Evolutionary conservation across 1,284 basidiomycete genomes (phyloP).

Genomic region (Apiotrichum mycotoxinovorans): DNA sequence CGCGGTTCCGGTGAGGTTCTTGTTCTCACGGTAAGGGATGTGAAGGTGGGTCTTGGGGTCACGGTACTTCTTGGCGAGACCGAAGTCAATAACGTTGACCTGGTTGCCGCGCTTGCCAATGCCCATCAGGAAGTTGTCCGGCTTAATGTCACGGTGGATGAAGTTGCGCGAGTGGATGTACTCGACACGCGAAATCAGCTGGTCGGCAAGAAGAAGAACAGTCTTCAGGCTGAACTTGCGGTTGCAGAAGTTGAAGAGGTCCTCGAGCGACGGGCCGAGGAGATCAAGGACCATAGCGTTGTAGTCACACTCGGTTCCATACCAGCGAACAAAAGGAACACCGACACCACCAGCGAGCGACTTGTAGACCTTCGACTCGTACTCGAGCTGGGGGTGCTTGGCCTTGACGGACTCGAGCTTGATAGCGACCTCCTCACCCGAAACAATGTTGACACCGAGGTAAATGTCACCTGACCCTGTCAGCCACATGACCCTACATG

Average conservation of each 20-base stretch:
- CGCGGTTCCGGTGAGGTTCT: constrained; percentile 98
- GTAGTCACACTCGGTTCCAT: constrained; percentile 98
- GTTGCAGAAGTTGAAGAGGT: constrained; percentile 99
- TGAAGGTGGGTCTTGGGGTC: constrained; percentile 99
- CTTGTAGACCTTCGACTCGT: constrained; percentile 96
- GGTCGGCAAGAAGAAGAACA: constrained; percentile 92
- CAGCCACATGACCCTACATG: neutral
- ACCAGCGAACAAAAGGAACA: constrained; percentile 97
- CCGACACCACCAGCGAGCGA: constrained; percentile 96
- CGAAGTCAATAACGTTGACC: constrained; percentile 99
- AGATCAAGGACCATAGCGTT: constrained; percentile 99
- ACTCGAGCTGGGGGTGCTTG: constrained; percentile 99
- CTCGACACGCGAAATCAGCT: constrained; percentile 96
- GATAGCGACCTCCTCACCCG: constrained; percentile 99
- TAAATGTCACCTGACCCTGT: constrained; percentile 82
- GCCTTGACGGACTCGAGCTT: constrained; percentile 99
- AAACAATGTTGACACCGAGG: constrained; percentile 99
- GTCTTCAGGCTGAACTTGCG: constrained; percentile 98
- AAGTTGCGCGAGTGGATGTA: constrained; percentile 99
- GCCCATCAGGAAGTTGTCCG: constrained; percentile 98
- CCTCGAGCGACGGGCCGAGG: constrained; percentile 93
- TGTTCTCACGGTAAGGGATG: constrained; percentile 99
- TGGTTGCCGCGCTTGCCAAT: constrained; percentile 99
- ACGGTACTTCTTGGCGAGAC: constrained; percentile 98
- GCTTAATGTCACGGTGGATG: constrained; percentile 99